Conservation (phyloP, 108 stramenopile species). For the Hondaea fermentalgiana region DNA sequence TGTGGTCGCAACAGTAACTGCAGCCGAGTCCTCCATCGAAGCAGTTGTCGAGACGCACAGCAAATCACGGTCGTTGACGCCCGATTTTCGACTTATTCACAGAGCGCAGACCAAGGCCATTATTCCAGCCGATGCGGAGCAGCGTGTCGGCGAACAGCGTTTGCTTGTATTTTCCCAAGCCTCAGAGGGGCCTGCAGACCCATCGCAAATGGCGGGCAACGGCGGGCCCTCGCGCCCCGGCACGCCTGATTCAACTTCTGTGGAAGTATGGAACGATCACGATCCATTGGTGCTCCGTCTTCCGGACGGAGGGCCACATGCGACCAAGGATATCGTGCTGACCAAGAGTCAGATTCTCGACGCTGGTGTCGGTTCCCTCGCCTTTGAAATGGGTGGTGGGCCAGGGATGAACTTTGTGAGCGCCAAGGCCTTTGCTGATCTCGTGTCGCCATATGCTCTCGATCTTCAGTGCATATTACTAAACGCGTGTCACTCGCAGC, state of each 20-base stretch:
- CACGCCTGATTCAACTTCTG: neutral
- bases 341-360: neutral
- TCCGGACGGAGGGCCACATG: neutral
- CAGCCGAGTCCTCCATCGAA: neutral
- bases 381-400: neutral
- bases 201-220: neutral
- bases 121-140: neutral
- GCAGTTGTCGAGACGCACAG: neutral
- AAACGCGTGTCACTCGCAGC: conserved; percentile 3
- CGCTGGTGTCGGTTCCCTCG: neutral
- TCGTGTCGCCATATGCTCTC: neutral
- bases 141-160: neutral
- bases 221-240: neutral
- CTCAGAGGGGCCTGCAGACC: neutral
- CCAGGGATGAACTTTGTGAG: conserved; percentile 8
- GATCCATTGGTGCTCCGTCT: conserved; percentile 1
- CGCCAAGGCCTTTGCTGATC: neutral
- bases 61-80: neutral
- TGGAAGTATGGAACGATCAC: neutral
- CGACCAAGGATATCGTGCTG: conserved; percentile 8
- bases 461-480: neutral
- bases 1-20: neutral
- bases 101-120: neutral
- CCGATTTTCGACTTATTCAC: neutral
- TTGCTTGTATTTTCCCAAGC: neutral